Base-by-base conservation (phyloP, 768 basidiomycete species). In the Gyrodon lividus region DNA sequence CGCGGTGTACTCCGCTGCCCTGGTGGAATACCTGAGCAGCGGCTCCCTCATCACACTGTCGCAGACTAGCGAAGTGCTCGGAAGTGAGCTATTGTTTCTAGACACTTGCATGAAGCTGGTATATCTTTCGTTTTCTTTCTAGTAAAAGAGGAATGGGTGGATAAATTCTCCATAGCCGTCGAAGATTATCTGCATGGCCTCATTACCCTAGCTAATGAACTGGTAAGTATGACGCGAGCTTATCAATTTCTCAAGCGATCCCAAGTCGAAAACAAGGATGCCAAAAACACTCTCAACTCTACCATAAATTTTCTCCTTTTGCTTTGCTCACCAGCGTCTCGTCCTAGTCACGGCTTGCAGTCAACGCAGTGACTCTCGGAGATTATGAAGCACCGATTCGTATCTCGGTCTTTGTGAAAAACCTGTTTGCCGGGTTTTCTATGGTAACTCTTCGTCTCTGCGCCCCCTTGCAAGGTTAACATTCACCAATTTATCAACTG, bases 171-270 rank as follows among this genome's bases (percentile, higher is more conserved):
- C 0, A 61, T 92, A 28, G 72, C 84, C 2, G 83, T 77, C 4
- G 89, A 92, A 67, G 89, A 92, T 63, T 92, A 92, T 63, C 76
- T 92, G 20, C 89, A 90, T 56, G 87, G 86, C 2, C 67, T 92
- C 38, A 89, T 92, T 50, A 83, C 74, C 50, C 69, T 91, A 33
- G 84, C 89, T 17, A 92, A 92, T 55, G 89, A 92, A 69, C 65
- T 92, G 69, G 90, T 90, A 64, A 62, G 79, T 70, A 10, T 9
- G 14, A n/a, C 12, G 7, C 20, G n/a, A 34, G 39, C 14, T 45
- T 50, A 10, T 37, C 40, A 19, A 31, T 46, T 20, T 19, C 17
- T 33, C 5, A 26, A n/a, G 12, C n/a, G 16, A 6, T 6, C 17
- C 8, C n/a, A 10, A 17, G 30, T 17, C 28, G 45, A 2, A 12